phyloP scores from a whole-genome alignment of 352 stramenopile genomes.

The Globisporangium sylvaticum region DNA sequence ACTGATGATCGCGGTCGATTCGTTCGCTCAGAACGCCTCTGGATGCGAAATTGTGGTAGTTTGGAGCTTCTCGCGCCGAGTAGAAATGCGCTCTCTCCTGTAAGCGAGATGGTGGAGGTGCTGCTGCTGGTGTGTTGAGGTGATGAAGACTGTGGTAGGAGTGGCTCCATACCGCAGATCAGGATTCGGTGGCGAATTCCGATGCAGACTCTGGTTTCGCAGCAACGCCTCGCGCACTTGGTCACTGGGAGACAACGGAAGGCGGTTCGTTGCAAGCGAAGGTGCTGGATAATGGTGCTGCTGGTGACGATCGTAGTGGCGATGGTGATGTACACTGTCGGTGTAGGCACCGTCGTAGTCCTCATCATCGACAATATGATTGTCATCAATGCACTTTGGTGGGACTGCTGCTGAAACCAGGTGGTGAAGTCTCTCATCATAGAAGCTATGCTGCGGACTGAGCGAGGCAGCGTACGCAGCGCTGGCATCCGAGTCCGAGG shows the following conservation, averaged over 20 bases:
- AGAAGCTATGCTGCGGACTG: slow-evolving; percentile 1
- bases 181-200: neutral
- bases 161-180: neutral
- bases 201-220: slow-evolving; percentile 23
- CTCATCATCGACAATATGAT: neutral
- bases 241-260: slow-evolving; percentile 50
- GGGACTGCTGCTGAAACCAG: neutral
- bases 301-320: slow-evolving; percentile 1
- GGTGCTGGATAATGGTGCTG: neutral
- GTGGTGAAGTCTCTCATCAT: neutral
- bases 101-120: neutral
- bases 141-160: neutral
- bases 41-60: neutral
- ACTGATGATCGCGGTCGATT: slow-evolving; percentile 30
- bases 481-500: slow-evolving; percentile 14
- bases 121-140: slow-evolving; percentile 6
- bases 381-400: neutral
- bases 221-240: slow-evolving; percentile 49
- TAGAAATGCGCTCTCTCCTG: slow-evolving; percentile 19
- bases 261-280: slow-evolving; percentile 11
- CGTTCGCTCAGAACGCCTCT: slow-evolving; percentile 35
- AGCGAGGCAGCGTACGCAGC: neutral
- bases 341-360: neutral
- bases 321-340: neutral
- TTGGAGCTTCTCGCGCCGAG: slow-evolving; percentile 28